Base-by-base conservation (phyloP, 805 yeast species). In the Metschnikowia cerradonensis region DNA sequence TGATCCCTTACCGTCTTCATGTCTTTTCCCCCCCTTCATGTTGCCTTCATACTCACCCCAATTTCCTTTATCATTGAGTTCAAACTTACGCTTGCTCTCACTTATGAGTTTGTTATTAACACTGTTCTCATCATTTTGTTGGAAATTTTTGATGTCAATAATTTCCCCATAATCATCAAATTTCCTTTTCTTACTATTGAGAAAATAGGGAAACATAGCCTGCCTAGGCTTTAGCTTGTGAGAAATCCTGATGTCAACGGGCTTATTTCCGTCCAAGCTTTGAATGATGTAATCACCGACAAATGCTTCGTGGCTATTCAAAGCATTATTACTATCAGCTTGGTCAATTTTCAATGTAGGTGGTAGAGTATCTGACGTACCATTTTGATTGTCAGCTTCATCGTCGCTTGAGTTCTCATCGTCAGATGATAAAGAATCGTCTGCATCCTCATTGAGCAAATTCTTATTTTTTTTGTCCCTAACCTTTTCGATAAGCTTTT, bases 161-260 rank as follows among this genome's bases (percentile, higher is more conserved):
- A 84, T 68, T 50, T 82, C 84, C 31, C 99, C 99, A 65, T 92
- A 94, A 57, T 92, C 97, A 63, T 94, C 98, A 43, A 77, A 71
- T 56, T 86, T 81, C 22, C 78, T 71, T 58, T 81, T 80, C 44
- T 75, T 78, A 6, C 62, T 53, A 23, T 57, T 55, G 1, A 79
- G 77, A 36, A 80, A 70, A 58, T 73, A 86, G 11, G 96, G 98
- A 62, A 92, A 94, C 88, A 87, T 85, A 41, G 77, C 74, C 76
- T 80, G 65, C 73, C 76, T 67, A 62, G 79, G 66, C 73, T 80
- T 60, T 65, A 73, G 68, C 35, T 76, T 73, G 43, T 61, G 59
- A 5, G 72, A 72, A 31, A 73, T 59, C 45, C 78, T 72, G 40
- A 84, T 79, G 60, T 85, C 88, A 48, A 83, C 71, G 1, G 83